Conservation (phyloP, 768 basidiomycete species). For the Tulasnella calospora region DNA sequence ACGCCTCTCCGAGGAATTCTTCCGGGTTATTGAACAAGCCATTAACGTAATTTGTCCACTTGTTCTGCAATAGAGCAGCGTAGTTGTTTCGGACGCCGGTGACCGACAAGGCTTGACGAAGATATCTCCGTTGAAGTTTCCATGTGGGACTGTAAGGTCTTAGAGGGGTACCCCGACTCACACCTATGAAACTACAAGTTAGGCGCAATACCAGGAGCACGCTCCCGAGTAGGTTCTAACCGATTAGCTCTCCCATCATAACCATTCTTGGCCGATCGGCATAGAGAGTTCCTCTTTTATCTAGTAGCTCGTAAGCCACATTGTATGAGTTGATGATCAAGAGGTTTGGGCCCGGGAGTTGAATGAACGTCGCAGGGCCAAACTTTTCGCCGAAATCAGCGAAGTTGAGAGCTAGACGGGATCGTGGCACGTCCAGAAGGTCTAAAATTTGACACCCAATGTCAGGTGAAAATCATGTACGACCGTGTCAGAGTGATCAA, state of each 20-base stretch:
- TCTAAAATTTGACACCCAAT: not conserved
- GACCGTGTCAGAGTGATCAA: not conserved
- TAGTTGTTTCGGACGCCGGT: not conserved
- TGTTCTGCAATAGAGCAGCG: not conserved
- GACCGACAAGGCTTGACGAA: not conserved
- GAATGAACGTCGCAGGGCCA: conserved; percentile 10
- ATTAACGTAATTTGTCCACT: not conserved
- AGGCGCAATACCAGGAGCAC: not conserved
- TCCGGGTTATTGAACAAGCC: not conserved
- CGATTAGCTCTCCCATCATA: conserved; percentile 1
- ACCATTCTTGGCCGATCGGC: conserved; percentile 28
- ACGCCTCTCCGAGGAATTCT: not conserved
- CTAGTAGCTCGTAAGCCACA: conserved; percentile 26
- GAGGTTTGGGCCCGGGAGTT: not conserved
- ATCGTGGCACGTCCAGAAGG: not conserved
- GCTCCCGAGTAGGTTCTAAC: not conserved
- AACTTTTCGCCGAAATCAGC: conserved; percentile 4
- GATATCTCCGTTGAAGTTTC: not conserved
- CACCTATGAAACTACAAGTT: not conserved
- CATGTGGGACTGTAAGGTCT: not conserved
- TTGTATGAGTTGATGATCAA: conserved; percentile 23
- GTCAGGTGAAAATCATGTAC: too few species aligned
- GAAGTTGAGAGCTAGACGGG: not conserved
- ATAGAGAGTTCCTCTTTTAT: conserved; percentile 28
- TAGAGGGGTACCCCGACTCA: not conserved